Percentiles rank a stretch among this genome's conserved stretches.
phyloP scores from a whole-genome alignment of 2,329 filamentous ascomycete species.

The Incumbomyces delicatus region DNA sequence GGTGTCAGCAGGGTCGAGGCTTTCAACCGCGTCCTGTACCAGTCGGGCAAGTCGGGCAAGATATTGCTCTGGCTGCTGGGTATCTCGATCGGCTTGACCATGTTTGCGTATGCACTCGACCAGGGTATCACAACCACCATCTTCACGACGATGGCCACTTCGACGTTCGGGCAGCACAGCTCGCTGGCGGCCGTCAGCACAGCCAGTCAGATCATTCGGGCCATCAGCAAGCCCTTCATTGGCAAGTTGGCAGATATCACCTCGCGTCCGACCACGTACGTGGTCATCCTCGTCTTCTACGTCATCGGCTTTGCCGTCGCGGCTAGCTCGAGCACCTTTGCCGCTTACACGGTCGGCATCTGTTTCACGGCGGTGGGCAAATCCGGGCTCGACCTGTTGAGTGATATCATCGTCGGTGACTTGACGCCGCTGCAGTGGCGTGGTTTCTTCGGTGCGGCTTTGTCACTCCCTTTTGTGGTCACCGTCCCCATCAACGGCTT shows the following conservation, averaged over 20 bases:
- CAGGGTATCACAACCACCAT: constrained; percentile 18
- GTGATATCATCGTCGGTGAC: constrained; percentile 24
- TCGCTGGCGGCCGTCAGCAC: constrained; percentile 15
- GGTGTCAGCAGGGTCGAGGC: constrained; percentile 18
- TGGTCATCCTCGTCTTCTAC: constrained; percentile 17
- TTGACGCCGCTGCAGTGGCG: constrained; percentile 24
- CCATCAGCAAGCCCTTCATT: constrained; percentile 21
- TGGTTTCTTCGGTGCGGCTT: constrained; percentile 20
- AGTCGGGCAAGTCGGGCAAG: constrained; percentile 19
- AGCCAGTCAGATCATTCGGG: constrained; percentile 19
- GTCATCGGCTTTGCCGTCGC: constrained; percentile 17
- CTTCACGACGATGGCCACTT: constrained; percentile 19
- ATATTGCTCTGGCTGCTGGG: constrained; percentile 18
- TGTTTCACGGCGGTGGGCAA: constrained; percentile 23
- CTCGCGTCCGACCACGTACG: constrained; percentile 18
- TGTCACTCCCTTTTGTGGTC: constrained; percentile 28
- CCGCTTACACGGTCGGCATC: constrained; percentile 22
- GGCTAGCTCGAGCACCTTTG: constrained; percentile 16
- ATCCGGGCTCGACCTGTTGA: constrained; percentile 23
- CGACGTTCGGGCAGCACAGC: constrained; percentile 16
- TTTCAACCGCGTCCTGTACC: constrained; percentile 22
- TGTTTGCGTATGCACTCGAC: constrained; percentile 24
- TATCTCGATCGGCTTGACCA: constrained; percentile 21
- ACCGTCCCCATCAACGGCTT: constrained; percentile 35
- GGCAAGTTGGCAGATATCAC: constrained; percentile 22